phyloP scores from a whole-genome alignment of 306 rosid genomes.

The Castanopsis chinensis region DNA sequence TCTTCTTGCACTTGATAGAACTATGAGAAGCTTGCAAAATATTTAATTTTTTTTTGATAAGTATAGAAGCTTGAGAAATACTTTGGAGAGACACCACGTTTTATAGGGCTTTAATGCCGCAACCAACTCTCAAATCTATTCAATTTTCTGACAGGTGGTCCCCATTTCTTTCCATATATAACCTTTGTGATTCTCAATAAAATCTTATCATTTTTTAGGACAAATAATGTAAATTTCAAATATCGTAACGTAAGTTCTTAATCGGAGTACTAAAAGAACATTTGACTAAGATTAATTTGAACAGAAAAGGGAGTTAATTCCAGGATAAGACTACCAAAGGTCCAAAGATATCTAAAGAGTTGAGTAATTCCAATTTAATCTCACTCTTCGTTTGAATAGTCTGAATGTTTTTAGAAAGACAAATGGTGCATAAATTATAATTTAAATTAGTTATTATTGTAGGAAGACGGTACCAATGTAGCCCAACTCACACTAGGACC shows the following conservation, averaged over 20 bases:
- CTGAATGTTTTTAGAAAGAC: not conserved
- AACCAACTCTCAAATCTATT: not conserved
- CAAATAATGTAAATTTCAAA: not conserved
- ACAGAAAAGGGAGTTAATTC: not conserved
- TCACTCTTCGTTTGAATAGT: not conserved
- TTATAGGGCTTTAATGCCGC: constrained; percentile 4
- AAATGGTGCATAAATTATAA: not conserved
- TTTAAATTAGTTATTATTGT: not conserved
- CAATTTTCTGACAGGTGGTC: not conserved
- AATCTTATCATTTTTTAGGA: not conserved
- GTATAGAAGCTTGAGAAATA: not conserved
- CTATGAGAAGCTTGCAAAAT: too few relatives aligned
- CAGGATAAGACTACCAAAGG: not conserved
- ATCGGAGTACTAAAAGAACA: not conserved
- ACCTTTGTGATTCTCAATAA: not conserved
- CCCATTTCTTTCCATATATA: not conserved
- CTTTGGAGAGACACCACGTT: not conserved
- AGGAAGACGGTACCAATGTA: not conserved
- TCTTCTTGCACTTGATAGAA: not conserved
- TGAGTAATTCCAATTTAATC: not conserved
- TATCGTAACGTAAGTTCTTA: not conserved
- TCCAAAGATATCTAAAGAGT: not conserved
- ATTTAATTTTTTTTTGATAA: not conserved
- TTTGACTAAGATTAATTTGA: not conserved
- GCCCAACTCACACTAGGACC: not conserved